Percentiles rank a stretch among this genome's conserved stretches.
These are phyloP conservation scores for Cryptococcus sp. DNA, from an alignment of 1,284 basidiomycete genomes.

Conservation along the genomic window DNA sequence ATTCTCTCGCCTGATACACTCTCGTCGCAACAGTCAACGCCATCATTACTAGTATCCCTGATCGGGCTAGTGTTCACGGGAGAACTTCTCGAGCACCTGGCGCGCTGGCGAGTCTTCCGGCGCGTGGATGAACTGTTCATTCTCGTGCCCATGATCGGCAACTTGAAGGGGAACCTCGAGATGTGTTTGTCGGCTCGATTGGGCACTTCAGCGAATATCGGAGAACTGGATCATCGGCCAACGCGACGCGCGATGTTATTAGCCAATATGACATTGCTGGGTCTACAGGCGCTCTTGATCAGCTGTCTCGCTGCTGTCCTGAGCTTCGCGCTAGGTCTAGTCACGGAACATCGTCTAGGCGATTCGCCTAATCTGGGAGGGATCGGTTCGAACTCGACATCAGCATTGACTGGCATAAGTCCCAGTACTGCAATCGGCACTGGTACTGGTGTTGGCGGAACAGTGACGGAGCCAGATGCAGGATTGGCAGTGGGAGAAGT, in stretches of 20 bases:
- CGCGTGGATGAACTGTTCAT: conserved; percentile 94
- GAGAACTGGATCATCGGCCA: conserved; percentile 75
- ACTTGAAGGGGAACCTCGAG: conserved; percentile 92
- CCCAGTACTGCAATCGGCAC: not conserved
- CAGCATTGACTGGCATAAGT: not conserved
- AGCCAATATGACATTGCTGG: conserved; percentile 83
- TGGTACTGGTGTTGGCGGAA: not conserved
- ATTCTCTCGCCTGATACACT: not conserved
- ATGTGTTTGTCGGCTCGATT: conserved; percentile 51
- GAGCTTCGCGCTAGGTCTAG: conserved; percentile 70
- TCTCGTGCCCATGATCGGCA: conserved; percentile 89
- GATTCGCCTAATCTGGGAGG: conserved; percentile 29
- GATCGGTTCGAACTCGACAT: conserved; percentile 5
- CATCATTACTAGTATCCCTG: conserved; percentile 54
- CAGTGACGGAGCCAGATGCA: conserved; percentile 23
- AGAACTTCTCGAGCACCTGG: conserved; percentile 79
- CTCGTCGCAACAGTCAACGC: conserved; percentile 47
- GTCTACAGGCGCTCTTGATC: conserved; percentile 90
- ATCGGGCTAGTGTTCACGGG: conserved; percentile 76
- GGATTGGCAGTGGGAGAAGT: conserved; percentile 33
- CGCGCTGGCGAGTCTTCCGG: conserved; percentile 85
- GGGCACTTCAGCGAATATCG: conserved; percentile 64
- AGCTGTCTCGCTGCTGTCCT: conserved; percentile 82
- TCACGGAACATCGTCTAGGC: conserved; percentile 59
- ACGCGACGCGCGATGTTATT: conserved; percentile 69